Base-by-base conservation (phyloP, 805 yeast species). In the Torulaspora indica region DNA sequence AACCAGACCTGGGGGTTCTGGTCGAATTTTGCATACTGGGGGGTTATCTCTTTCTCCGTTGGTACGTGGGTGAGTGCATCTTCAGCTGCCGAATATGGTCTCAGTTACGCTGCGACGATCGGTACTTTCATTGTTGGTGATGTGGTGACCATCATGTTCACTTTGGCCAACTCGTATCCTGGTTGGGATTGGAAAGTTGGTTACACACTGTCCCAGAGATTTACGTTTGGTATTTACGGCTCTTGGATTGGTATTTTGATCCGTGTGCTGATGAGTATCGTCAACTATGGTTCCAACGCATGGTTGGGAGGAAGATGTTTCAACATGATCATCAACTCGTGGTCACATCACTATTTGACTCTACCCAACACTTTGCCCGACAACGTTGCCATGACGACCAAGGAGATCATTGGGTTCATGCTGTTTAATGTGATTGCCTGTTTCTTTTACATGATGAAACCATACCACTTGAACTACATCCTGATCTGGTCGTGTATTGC, bases 101-200 rank as follows among this genome's bases (percentile, higher is more conserved):
- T 75, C 42, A 65, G 69, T 31, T 72, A 74, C 35, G 64, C 70
- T 4, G 73, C 74, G 39, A 66, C 75, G 6, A 68, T 77, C 56
- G 73, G 74, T 8, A 66, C 71, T 15, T 68, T 67, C 36, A 64
- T 71, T 27, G 49, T 77, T n/a, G 79, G 76, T 25, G 76, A 75
- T 55, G 51, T 71, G 4, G 48, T 77, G 12, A 73, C 77, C 12
- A 61, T 72, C 33, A 13, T 64, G 4, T 67, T 71, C 45, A 73
- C 79, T 12, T 51, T 72, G 30, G 67, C 74, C 9, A 75, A 74
- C 53, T 70, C 76, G 14, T 68, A 64, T 40, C 77, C 74, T 0
- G 81, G 81, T 35, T 55, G 61, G 13, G 70, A 73, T 37, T 76
- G 71, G 64, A 78, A 75, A 55, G 68, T 73, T 34, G 77, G 77